Evolutionary conservation across 192 early-diverging fungal genomes (phyloP), one percentile per base, ranked within the genome.

Genomic region (Podila minutissima): DNA sequence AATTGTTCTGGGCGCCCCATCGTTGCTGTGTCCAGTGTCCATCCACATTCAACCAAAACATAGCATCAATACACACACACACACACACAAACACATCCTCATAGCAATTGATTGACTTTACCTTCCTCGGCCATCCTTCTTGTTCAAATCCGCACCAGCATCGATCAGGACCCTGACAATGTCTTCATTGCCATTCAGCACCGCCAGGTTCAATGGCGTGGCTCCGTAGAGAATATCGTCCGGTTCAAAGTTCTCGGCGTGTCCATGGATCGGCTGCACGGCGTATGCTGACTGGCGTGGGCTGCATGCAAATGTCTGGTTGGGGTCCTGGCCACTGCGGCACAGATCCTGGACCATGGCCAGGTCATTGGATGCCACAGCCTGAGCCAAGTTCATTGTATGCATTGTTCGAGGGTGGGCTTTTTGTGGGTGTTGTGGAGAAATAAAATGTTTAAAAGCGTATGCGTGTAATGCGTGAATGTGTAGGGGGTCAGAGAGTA

Each of bases 111-210:
- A n/a, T 3, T 15, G 29, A 22, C 32, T 48, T n/a, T 85, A 90
- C 90, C 90, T 87, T 77, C 90, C 90, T 46, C 87, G 83, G 12
- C 89, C 88, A 72, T 91, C 90, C 69, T 86, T 92, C 62, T 77
- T 72, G 48, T 87, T 90, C 17, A 89, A 72, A 38, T 86, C 83
- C 22, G 90, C 90, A 2, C 90, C 90, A 20, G 85, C 82, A 64
- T 88, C 85, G 13, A 91, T 67, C 49, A 91, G 48, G 26, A 85
- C 62, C 2, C 86, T 49, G 5, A 91, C 90, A 77, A 90, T 89
- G 53, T 87, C 88, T 12, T 83, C 72, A 46, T 91, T 74, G 6
- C 90, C 90, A 41, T 84, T 83, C 41, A 91, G 64, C 12, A 90
- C 87, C 19, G 90, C 90, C 26, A 91, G 66, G 35, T 90, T 87